Evolutionary conservation across 805 yeast genomes (phyloP).

Genomic region (Candida maris): DNA sequence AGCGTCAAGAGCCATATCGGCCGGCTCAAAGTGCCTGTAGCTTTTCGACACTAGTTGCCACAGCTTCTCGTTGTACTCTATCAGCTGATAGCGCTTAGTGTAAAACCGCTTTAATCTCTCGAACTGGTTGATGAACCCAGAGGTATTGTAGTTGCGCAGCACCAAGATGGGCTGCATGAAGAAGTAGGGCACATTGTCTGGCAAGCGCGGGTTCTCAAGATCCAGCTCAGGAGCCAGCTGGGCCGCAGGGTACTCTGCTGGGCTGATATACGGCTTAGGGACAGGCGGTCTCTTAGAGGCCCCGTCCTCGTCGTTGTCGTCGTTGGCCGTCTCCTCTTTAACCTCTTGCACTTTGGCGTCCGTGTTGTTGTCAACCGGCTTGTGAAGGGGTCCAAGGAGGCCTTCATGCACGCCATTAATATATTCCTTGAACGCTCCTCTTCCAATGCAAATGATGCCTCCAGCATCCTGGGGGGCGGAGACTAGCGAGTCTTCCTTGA

Average conservation of each 20-base stretch:
- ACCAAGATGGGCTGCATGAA: conserved; percentile 78
- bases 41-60: conserved; percentile 35
- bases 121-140: conserved; percentile 79
- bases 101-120: conserved; percentile 74
- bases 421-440: conserved; percentile 96
- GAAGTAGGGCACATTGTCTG: conserved; percentile 48
- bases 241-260: conserved; percentile 54
- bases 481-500: conserved; percentile 45
- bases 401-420: conserved; percentile 92
- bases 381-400: conserved; percentile 79
- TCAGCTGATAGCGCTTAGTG: conserved; percentile 54
- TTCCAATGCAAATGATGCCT: conserved; percentile 87
- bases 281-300: conserved; percentile 40
- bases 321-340: conserved; percentile 24
- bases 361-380: conserved; percentile 21
- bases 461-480: conserved; percentile 53
- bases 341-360: conserved; percentile 5
- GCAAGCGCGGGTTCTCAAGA: conserved; percentile 29
- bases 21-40: conserved; percentile 49
- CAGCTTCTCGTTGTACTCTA: conserved; percentile 27
- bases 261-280: conserved; percentile 60
- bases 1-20: conserved; percentile 39
- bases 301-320: conserved; percentile 24
- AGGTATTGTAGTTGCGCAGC: conserved; percentile 68
- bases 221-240: conserved; percentile 60